Conservation (phyloP, 768 basidiomycete species). For the Jaapia argillacea region DNA sequence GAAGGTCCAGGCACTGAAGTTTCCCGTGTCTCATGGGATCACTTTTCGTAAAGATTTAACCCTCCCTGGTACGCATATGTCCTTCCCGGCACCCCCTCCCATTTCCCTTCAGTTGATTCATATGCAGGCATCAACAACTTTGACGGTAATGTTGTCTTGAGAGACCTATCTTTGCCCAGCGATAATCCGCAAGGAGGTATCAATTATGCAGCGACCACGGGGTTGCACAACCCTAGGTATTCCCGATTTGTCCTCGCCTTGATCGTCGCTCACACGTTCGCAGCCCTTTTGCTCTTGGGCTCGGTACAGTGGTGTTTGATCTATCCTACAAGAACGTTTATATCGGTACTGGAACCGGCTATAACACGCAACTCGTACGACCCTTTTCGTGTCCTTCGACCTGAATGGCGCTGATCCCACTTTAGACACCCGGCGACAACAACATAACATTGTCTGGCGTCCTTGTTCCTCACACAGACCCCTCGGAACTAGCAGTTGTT, state of each 20-base stretch:
- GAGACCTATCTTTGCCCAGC: constrained; percentile 54
- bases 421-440: constrained; percentile 43
- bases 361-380: constrained; percentile 35
- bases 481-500: constrained; percentile 34
- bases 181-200: constrained; percentile 63
- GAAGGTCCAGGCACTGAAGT: constrained; percentile 53
- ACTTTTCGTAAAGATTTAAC: constrained; percentile 52
- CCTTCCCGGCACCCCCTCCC: too few species aligned
- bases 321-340: constrained; percentile 46
- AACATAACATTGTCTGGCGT: constrained; percentile 47
- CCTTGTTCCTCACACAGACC: constrained; percentile 40
- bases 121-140: constrained; percentile 50
- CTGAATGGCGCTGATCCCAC: neutral
- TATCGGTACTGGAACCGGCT: constrained; percentile 45
- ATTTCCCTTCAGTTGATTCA: too few species aligned
- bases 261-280: neutral
- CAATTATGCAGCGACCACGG: constrained; percentile 47
- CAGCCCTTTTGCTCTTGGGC: constrained; percentile 59
- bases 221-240: constrained; percentile 49
- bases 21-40: constrained; percentile 57
- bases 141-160: constrained; percentile 39
- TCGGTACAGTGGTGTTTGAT: constrained; percentile 58
- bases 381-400: neutral
- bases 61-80: constrained; percentile 35
- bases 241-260: constrained; percentile 1